Percentiles rank a stretch among this genome's conserved stretches.
These are phyloP conservation scores for Hymenoscyphus fraxineus DNA, from an alignment of 2,329 filamentous ascomycete genomes.

Conservation along the genomic window DNA sequence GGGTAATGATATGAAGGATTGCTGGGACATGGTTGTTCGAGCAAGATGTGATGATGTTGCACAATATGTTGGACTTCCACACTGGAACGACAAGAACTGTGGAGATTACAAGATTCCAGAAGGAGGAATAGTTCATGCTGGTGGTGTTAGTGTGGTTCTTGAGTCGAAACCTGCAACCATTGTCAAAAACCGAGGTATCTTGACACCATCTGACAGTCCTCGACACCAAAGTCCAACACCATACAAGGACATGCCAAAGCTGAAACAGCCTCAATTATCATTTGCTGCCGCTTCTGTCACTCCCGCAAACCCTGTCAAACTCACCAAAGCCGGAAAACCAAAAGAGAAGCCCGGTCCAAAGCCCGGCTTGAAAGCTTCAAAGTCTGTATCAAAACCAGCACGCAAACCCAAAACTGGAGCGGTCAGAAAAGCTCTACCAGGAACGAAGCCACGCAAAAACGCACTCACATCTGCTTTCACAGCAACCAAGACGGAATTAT, in stretches of 20 bases:
- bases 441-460: slow-evolving; percentile 21
- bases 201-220: slow-evolving; percentile 57
- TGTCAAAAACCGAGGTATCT: slow-evolving; percentile 48
- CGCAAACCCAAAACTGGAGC: neutral
- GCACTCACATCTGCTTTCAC: slow-evolving; percentile 30
- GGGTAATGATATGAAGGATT: slow-evolving; percentile 81
- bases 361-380: neutral
- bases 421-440: slow-evolving; percentile 26
- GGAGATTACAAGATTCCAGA: slow-evolving; percentile 46
- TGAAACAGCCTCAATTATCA: slow-evolving; percentile 50
- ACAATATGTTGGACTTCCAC: slow-evolving; percentile 60
- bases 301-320: slow-evolving; percentile 11
- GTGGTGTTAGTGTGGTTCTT: slow-evolving; percentile 43
- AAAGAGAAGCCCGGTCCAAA: slow-evolving; percentile 31
- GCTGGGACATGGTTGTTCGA: slow-evolving; percentile 87
- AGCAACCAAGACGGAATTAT: slow-evolving; percentile 23
- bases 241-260: slow-evolving; percentile 31
- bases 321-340: slow-evolving; percentile 16
- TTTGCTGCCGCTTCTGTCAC: slow-evolving; percentile 11
- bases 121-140: slow-evolving; percentile 39
- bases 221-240: slow-evolving; percentile 39
- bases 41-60: slow-evolving; percentile 89
- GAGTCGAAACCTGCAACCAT: slow-evolving; percentile 37
- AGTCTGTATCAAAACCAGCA: neutral
- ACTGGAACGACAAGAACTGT: slow-evolving; percentile 54